Conservation (phyloP, 805 yeast genomes). For the Starmerella tilneyi region DNA sequence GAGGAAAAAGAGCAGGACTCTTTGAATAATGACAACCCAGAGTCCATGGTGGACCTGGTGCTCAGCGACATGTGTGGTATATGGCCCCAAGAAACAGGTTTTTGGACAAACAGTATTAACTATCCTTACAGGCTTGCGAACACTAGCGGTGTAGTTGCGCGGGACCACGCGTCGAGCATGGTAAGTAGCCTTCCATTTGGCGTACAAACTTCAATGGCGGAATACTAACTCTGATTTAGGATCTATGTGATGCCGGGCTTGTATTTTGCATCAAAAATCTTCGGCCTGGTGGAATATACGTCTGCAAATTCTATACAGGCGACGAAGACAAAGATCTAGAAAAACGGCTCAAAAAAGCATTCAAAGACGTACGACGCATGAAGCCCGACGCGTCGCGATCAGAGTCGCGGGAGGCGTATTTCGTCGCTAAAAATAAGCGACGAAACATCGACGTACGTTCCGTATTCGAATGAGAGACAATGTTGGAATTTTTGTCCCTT, state of each 20-base stretch:
- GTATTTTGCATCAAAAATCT: conserved; percentile 63
- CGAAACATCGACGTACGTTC: neutral
- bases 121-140: conserved; percentile 88
- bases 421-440: conserved; percentile 50
- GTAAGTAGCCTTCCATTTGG: conserved; percentile 32
- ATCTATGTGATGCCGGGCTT: conserved; percentile 83
- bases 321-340: conserved; percentile 62
- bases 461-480: too few relatives aligned
- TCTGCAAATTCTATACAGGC: conserved; percentile 81
- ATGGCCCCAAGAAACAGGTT: conserved; percentile 40
- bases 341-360: conserved; percentile 45
- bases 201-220: too few relatives aligned
- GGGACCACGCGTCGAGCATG: conserved; percentile 75
- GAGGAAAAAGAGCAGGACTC: conserved; percentile 29
- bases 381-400: conserved; percentile 75
- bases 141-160: conserved; percentile 69
- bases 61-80: conserved; percentile 77
- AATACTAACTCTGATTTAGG: conserved; percentile 33
- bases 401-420: conserved; percentile 75
- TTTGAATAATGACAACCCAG: conserved; percentile 7
- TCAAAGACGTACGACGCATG: conserved; percentile 51
- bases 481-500: too few relatives aligned
- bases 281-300: conserved; percentile 57
- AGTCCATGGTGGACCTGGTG: conserved; percentile 47
- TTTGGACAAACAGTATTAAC: conserved; percentile 59